phyloP scores from a whole-genome alignment of 2,329 filamentous ascomycete genomes.

The Pyricularia grisea region DNA sequence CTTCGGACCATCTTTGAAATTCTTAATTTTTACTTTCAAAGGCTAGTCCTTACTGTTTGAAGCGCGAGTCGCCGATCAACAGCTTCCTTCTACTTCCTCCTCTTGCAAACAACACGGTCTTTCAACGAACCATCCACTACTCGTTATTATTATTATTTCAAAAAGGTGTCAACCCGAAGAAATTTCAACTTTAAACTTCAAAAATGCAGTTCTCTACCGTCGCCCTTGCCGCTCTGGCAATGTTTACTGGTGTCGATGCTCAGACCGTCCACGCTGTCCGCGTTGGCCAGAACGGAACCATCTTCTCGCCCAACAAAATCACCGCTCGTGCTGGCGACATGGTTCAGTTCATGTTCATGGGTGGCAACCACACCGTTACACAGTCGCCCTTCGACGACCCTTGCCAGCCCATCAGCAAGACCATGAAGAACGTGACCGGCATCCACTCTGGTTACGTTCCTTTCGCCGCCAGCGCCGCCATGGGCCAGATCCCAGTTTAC shows the following conservation, averaged over 20 bases:
- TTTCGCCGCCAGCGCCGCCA: conserved; percentile 40
- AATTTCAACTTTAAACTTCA: conserved; percentile 14
- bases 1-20: conserved; percentile 17
- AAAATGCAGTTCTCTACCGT: conserved; percentile 45
- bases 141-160: background rate
- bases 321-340: conserved; percentile 52
- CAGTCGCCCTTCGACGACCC: conserved; percentile 55
- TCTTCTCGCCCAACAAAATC: conserved; percentile 58
- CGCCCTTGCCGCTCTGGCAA: conserved; percentile 32
- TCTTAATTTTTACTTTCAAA: conserved; percentile 14
- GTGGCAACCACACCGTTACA: conserved; percentile 68
- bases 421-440: conserved; percentile 40
- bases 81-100: conserved; percentile 9
- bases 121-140: background rate
- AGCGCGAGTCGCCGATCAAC: conserved; percentile 35
- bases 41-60: conserved; percentile 36
- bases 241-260: conserved; percentile 2
- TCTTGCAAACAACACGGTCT: background rate
- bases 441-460: conserved; percentile 63
- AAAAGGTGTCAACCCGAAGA: conserved; percentile 1
- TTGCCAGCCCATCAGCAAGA: conserved; percentile 26
- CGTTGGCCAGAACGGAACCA: conserved; percentile 41
- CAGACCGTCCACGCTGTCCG: conserved; percentile 43
- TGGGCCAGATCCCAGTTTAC: conserved; percentile 53
- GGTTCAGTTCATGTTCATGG: conserved; percentile 59